These are phyloP conservation scores for Millerozyma miso DNA, from an alignment of 805 yeast genomes.

Conservation along the genomic window DNA sequence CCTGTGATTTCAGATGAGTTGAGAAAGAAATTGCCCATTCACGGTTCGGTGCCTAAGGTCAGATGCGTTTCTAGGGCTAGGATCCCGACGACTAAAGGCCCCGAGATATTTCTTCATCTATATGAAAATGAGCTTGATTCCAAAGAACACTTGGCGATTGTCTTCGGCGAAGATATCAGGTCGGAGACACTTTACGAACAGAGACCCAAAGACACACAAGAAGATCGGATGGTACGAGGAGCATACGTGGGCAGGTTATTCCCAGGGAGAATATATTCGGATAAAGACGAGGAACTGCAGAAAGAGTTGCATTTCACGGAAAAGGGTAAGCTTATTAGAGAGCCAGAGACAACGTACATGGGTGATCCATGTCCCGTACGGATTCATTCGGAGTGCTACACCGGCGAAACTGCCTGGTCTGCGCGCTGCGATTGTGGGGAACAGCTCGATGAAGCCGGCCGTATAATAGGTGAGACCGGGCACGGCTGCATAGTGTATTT, in stretches of 20 bases:
- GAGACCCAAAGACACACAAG: conserved; percentile 72
- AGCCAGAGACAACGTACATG: conserved; percentile 22
- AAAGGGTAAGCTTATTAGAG: conserved; percentile 28
- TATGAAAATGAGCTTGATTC: conserved; percentile 82
- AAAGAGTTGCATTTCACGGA: conserved; percentile 27
- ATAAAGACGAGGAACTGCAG: conserved; percentile 40
- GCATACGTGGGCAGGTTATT: conserved; percentile 87
- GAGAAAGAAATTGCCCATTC: conserved; percentile 37
- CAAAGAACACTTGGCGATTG: conserved; percentile 95
- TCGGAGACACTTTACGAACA: conserved; percentile 65
- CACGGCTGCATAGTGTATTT: conserved; percentile 93
- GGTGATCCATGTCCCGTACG: conserved; percentile 63
- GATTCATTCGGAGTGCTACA: conserved; percentile 95
- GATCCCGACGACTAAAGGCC: conserved; percentile 93
- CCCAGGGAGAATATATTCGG: conserved; percentile 80
- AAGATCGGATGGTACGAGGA: conserved; percentile 96
- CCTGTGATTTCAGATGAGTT: conserved; percentile 19
- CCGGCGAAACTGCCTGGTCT: conserved; percentile 99
- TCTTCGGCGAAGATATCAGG: conserved; percentile 88
- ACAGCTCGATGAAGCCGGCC: conserved; percentile 96
- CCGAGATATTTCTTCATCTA: conserved; percentile 87
- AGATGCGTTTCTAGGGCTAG: conserved; percentile 91
- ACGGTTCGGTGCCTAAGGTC: conserved; percentile 65
- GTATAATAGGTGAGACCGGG: conserved; percentile 81
- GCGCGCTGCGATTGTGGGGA: conserved; percentile 99